Evolutionary conservation across 495 filamentous ascomycete species (phyloP).

Genomic region (Daldinia concentrica): DNA sequence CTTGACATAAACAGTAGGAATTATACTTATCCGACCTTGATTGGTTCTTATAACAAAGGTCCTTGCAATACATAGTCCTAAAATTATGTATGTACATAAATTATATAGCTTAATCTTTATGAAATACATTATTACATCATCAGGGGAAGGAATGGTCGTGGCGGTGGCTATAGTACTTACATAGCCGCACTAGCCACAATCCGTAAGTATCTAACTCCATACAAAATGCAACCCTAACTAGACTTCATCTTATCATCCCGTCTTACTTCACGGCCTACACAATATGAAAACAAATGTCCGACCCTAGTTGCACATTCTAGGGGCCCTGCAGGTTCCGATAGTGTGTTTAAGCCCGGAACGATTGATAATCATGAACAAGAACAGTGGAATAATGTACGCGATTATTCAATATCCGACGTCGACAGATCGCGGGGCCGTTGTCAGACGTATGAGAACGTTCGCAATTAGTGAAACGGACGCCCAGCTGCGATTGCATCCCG

Average conservation of each 20-base stretch:
- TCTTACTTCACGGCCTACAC: background rate
- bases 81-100: background rate
- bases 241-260: slow-evolving; percentile 19
- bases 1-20: too few relatives aligned
- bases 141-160: background rate
- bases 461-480: background rate
- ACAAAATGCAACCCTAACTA: slow-evolving; percentile 17
- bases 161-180: background rate
- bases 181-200: background rate
- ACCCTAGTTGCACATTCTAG: background rate
- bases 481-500: background rate
- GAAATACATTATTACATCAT: too few relatives aligned
- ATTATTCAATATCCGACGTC: background rate
- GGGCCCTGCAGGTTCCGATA: background rate
- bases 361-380: too few relatives aligned
- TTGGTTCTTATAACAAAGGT: too few relatives aligned
- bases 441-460: background rate
- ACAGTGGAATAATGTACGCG: too few relatives aligned
- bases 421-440: background rate
- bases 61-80: background rate
- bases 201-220: too few relatives aligned
- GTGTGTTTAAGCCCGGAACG: background rate
- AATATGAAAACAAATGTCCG: background rate
- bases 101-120: background rate
- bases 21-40: too few relatives aligned